Percentiles rank a stretch among this genome's conserved stretches.
Evolutionary conservation across 1,284 basidiomycete genomes (phyloP).

Genomic region (Ustilago esculenta): DNA sequence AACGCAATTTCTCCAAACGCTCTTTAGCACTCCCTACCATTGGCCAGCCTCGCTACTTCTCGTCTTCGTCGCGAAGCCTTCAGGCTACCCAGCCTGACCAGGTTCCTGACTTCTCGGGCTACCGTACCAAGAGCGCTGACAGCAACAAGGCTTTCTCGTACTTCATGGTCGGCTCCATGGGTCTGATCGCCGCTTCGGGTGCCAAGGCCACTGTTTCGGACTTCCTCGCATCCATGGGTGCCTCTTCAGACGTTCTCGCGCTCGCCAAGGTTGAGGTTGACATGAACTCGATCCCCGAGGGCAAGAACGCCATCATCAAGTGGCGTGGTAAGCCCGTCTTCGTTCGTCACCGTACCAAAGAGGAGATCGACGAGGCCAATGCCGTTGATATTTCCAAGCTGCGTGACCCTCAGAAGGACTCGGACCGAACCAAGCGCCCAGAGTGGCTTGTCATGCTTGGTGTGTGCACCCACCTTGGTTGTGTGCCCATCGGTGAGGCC

Average conservation of each 20-base stretch:
- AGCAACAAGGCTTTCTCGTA: conserved; percentile 88
- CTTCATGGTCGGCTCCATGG: conserved; percentile 96
- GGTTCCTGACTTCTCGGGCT: conserved; percentile 88
- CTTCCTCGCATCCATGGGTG: conserved; percentile 94
- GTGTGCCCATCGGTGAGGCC: conserved; percentile 94
- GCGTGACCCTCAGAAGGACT: conserved; percentile 92
- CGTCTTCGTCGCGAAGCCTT: conserved; percentile 55
- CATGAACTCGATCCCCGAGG: conserved; percentile 89
- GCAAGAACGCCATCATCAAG: conserved; percentile 74
- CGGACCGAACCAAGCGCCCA: conserved; percentile 87
- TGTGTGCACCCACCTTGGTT: conserved; percentile 98
- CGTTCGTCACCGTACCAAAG: conserved; percentile 91
- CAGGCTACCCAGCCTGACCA: conserved; percentile 67
- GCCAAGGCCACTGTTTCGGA: conserved; percentile 94
- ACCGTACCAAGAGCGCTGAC: conserved; percentile 77
- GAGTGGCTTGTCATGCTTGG: conserved; percentile 78
- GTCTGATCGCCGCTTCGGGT: conserved; percentile 89
- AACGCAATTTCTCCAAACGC: neutral
- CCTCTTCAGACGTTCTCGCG: conserved; percentile 96
- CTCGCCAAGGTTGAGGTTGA: conserved; percentile 98
- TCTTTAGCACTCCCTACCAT: conserved; percentile 43
- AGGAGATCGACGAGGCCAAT: conserved; percentile 94
- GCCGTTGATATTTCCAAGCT: conserved; percentile 82
- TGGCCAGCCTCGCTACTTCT: conserved; percentile 57
- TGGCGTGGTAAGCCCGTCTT: conserved; percentile 99